These are phyloP conservation scores for Metarhizium guizhouense DNA, from an alignment of 2,329 filamentous ascomycete genomes.

Conservation along the genomic window DNA sequence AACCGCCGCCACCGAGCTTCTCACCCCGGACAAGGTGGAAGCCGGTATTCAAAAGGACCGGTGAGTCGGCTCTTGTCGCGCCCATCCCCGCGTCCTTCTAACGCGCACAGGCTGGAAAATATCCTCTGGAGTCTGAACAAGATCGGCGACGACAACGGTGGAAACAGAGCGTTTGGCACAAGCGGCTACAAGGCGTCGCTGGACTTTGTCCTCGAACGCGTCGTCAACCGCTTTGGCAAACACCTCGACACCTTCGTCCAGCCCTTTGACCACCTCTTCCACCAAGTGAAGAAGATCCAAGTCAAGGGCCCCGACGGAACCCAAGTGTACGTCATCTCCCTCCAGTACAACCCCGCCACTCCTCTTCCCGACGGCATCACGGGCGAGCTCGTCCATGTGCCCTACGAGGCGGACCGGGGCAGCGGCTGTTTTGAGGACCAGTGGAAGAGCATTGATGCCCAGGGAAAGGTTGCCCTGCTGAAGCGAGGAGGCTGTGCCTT, in stretches of 20 bases:
- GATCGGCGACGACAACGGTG: conserved; percentile 46
- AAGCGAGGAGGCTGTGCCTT: conserved; percentile 35
- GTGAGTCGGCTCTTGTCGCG: not conserved
- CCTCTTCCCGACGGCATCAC: conserved; percentile 25
- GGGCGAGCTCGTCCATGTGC: conserved; percentile 23
- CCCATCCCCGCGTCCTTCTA: not conserved
- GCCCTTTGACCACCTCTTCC: conserved; percentile 37
- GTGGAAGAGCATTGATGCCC: conserved; percentile 31
- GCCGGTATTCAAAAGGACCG: not conserved
- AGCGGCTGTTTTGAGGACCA: conserved; percentile 31
- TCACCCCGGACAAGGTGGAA: not conserved
- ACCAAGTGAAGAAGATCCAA: conserved; percentile 30
- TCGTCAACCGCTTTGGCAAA: conserved; percentile 27
- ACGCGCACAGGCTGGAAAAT: conserved; percentile 34
- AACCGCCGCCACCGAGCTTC: not conserved
- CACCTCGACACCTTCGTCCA: conserved; percentile 36
- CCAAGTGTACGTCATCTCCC: conserved; percentile 30
- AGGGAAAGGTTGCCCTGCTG: conserved; percentile 34
- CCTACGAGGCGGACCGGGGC: conserved; percentile 26
- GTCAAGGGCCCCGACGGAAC: conserved; percentile 36
- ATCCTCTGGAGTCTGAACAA: conserved; percentile 45
- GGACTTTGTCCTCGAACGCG: conserved; percentile 44
- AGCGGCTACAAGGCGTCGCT: conserved; percentile 50
- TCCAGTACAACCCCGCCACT: conserved; percentile 39
- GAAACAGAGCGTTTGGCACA: conserved; percentile 51